Base-by-base conservation (phyloP, 2,329 filamentous ascomycete species). In the Aspergillus pseudoterreus region DNA sequence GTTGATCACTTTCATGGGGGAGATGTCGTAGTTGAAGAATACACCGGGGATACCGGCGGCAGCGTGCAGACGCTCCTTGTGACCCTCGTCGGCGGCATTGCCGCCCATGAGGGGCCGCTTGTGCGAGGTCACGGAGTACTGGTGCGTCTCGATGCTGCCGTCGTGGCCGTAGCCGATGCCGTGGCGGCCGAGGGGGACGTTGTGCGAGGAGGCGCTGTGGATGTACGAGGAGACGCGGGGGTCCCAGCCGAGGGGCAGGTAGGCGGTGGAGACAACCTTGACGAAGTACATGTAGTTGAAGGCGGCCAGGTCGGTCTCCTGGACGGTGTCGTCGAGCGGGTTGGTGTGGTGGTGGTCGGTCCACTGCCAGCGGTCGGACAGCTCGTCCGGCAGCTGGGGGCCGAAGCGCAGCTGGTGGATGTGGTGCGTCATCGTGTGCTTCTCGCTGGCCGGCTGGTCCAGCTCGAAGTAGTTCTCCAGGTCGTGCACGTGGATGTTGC, bases 201-300 rank as follows among this genome's bases (percentile, higher is more conserved):
- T 76, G 43, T 85, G 78, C 27, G 27, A 30, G 51, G 75, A 59
- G 27, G 66, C 63, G 21, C 62, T 67, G 56, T 74, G 69, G 21
- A 71, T 58, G 19, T 68, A 57, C 45, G 66, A 61, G 0, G 71
- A 73, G 50, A 70, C 72, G 53, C 79, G 79, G 63, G 84, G 83
- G 67, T 91, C 86, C 90, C 90, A 95, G 57, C 91, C 91, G 1
- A 99, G 81, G 2, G 94, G 91, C 22, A 97, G 81, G 70, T 97
- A 99, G 1, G 91, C 92, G 1, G 94, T 99, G 3, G 89, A 90
- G 30, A 99, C 94, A 51, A 99, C 94, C 79, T 99, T 99, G 73
- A 99, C 81, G 73, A 99, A 99, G 78, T 99, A 99, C 90, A 97
- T 96, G 73, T 86, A 99, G 78, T 96, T 99, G 79, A 82, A 96